These are phyloP conservation scores for Termitomyces sp. DNA, from an alignment of 768 basidiomycete species.

Conservation along the genomic window DNA sequence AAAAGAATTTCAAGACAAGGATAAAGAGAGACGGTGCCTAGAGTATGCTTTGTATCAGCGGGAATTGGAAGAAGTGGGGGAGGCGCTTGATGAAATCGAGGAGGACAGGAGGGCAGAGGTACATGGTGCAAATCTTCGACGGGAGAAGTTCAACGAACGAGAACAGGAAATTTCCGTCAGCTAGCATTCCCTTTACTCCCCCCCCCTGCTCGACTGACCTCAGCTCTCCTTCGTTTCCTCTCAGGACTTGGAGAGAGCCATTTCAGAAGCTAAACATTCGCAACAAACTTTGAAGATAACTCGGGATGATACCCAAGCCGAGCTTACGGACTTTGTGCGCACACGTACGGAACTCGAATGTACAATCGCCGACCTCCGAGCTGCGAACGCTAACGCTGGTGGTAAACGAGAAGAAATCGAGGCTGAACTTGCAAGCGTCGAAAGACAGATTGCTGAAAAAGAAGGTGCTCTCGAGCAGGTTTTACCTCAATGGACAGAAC, in stretches of 20 bases:
- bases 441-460: slow-evolving; percentile 57
- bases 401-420: slow-evolving; percentile 62
- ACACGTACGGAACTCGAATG: slow-evolving; percentile 86
- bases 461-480: slow-evolving; percentile 61
- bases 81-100: slow-evolving; percentile 81
- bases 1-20: slow-evolving; percentile 94
- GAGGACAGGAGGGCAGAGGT: slow-evolving; percentile 80
- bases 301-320: slow-evolving; percentile 73
- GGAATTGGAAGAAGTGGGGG: slow-evolving; percentile 85
- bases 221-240: neutral
- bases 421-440: slow-evolving; percentile 58
- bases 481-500: slow-evolving; percentile 66
- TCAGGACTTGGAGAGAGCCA: slow-evolving; percentile 70
- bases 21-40: slow-evolving; percentile 89
- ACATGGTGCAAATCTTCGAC: slow-evolving; percentile 76
- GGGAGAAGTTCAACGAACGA: slow-evolving; percentile 77
- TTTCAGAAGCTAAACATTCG: slow-evolving; percentile 65
- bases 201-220: neutral
- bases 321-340: slow-evolving; percentile 84
- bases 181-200: neutral
- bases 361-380: slow-evolving; percentile 69
- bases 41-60: slow-evolving; percentile 94
- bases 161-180: slow-evolving; percentile 84
- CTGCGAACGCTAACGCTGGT: slow-evolving; percentile 60
- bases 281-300: slow-evolving; percentile 68